A percentile compares a stretch with the other conserved stretches of the same genome.
These are phyloP conservation scores for Lineolata rhizophorae DNA, from an alignment of 495 filamentous ascomycete genomes.

Conservation along the genomic window DNA sequence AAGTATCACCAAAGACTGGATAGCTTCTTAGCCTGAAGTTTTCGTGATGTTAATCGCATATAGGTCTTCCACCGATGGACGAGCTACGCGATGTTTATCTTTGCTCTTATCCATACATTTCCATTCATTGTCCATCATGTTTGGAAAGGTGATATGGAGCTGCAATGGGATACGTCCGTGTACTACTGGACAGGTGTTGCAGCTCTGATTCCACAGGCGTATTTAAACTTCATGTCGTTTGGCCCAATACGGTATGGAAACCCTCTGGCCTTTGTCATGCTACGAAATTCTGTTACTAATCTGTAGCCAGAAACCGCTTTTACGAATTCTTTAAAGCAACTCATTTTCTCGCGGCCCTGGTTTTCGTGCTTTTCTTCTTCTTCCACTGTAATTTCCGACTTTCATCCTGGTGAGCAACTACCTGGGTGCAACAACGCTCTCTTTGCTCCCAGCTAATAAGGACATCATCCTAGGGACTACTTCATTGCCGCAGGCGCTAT, in stretches of 20 bases:
- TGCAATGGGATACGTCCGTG: slow-evolving; percentile 22
- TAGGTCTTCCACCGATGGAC: slow-evolving; percentile 13
- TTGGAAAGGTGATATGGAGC: slow-evolving; percentile 25
- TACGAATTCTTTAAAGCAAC: slow-evolving; percentile 40
- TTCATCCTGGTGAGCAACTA: slow-evolving; percentile 26
- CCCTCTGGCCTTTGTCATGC: slow-evolving; percentile 2
- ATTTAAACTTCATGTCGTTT: slow-evolving; percentile 28
- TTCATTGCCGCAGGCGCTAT: slow-evolving; percentile 32
- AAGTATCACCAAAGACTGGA: too few relatives aligned
- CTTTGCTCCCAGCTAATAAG: too few relatives aligned
- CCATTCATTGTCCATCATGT: slow-evolving; percentile 24
- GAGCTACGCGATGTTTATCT: slow-evolving; percentile 9
- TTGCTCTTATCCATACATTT: slow-evolving; percentile 14
- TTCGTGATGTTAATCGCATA: too few relatives aligned
- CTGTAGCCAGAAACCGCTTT: slow-evolving; percentile 25
- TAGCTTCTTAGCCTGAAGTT: too few relatives aligned
- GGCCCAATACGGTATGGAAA: slow-evolving; percentile 29
- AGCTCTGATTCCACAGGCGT: slow-evolving; percentile 31
- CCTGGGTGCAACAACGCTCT: background rate
- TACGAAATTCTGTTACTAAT: background rate
- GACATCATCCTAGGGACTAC: slow-evolving; percentile 27
- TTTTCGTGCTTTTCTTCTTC: slow-evolving; percentile 35
- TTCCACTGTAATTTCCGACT: slow-evolving; percentile 34
- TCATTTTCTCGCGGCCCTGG: slow-evolving; percentile 27
- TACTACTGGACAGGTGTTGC: slow-evolving; percentile 34